These are phyloP conservation scores for Jaminaea rosea DNA, from an alignment of 1,284 basidiomycete species.

Conservation along the genomic window DNA sequence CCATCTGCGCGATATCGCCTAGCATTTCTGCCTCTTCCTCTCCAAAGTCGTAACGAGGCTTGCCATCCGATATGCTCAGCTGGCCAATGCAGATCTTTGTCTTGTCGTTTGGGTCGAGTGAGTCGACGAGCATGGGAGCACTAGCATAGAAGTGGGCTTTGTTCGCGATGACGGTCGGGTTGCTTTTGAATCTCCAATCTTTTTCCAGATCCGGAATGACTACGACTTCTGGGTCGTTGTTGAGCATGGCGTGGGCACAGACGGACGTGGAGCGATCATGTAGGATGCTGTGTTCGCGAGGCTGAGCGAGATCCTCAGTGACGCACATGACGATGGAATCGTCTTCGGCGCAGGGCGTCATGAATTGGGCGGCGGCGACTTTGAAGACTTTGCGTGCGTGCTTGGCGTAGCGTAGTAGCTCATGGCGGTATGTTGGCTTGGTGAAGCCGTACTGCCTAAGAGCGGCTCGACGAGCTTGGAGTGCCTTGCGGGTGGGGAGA, in stretches of 20 bases:
- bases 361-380: not conserved
- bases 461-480: not conserved
- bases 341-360: not conserved
- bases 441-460: not conserved
- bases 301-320: not conserved
- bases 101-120: slow-evolving; percentile 9
- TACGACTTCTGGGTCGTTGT: slow-evolving; percentile 20
- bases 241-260: slow-evolving; percentile 30
- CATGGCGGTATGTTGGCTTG: not conserved
- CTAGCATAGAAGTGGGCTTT: slow-evolving; percentile 27
- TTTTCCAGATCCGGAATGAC: slow-evolving; percentile 17
- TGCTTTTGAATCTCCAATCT: slow-evolving; percentile 28
- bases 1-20: slow-evolving; percentile 22
- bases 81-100: slow-evolving; percentile 24
- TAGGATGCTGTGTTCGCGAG: not conserved
- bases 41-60: slow-evolving; percentile 19
- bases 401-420: not conserved
- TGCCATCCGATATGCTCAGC: slow-evolving; percentile 21
- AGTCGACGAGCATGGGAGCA: slow-evolving; percentile 21
- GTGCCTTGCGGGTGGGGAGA: not conserved
- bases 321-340: not conserved
- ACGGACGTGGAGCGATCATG: not conserved
- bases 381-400: not conserved
- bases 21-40: slow-evolving; percentile 22
- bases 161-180: slow-evolving; percentile 3